These are phyloP conservation scores for Coemansia sp. DNA, from an alignment of 192 early-diverging fungal species.

Conservation along the genomic window DNA sequence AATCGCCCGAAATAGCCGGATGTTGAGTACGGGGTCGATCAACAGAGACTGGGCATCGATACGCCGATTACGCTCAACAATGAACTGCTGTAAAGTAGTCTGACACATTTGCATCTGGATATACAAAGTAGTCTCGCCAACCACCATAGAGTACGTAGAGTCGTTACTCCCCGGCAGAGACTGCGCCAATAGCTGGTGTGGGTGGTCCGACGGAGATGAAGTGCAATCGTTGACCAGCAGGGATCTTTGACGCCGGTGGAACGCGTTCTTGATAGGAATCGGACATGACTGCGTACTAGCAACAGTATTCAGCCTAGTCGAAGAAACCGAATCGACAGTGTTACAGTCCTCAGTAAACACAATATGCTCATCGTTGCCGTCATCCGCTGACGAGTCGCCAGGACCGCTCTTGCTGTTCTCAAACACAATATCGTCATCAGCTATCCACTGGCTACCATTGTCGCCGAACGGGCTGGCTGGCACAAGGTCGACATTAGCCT, in stretches of 20 bases:
- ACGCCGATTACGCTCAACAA: slow-evolving; percentile 63
- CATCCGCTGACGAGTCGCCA: not conserved
- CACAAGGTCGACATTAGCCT: slow-evolving; percentile 3
- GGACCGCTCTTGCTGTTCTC: slow-evolving; percentile 15
- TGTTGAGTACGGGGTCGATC: slow-evolving; percentile 60
- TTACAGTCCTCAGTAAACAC: slow-evolving; percentile 6
- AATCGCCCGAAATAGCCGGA: slow-evolving; percentile 72
- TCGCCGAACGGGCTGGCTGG: slow-evolving; percentile 8
- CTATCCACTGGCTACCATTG: slow-evolving; percentile 25
- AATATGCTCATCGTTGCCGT: not conserved
- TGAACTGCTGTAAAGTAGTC: slow-evolving; percentile 69
- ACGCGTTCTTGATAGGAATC: slow-evolving; percentile 2
- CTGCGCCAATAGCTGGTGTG: slow-evolving; percentile 7
- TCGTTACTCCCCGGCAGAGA: slow-evolving; percentile 24
- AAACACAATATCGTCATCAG: slow-evolving; percentile 26
- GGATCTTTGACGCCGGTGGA: slow-evolving; percentile 30
- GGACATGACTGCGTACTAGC: not conserved
- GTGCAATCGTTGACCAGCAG: not conserved
- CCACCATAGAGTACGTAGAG: slow-evolving; percentile 11
- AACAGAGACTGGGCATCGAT: slow-evolving; percentile 36
- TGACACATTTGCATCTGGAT: slow-evolving; percentile 95
- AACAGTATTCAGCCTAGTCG: not conserved
- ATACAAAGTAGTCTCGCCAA: slow-evolving; percentile 61
- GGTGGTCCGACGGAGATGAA: not conserved
- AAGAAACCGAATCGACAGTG: not conserved